These are phyloP conservation scores for Conringia planisiliqua DNA, from an alignment of 345 rosid species.

Conservation along the genomic window DNA sequence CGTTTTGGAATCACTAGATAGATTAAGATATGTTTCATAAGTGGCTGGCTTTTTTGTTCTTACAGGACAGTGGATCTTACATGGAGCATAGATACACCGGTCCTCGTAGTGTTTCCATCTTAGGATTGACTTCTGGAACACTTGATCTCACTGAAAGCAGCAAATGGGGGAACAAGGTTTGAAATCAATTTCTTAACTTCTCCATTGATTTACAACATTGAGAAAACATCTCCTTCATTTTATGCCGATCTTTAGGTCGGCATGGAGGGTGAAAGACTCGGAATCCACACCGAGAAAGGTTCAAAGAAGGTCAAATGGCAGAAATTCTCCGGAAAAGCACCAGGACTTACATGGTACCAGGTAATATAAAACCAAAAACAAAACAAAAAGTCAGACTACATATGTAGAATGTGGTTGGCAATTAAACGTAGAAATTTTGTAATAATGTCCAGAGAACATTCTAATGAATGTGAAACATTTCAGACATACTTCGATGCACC, in stretches of 20 bases:
- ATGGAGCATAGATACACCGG: slow-evolving; percentile 90
- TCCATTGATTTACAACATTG: background rate
- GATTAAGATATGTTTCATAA: background rate
- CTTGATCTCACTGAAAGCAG: slow-evolving; percentile 57
- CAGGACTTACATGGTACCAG: slow-evolving; percentile 83
- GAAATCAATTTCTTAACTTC: background rate
- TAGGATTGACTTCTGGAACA: slow-evolving; percentile 81
- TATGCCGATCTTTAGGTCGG: slow-evolving; percentile 49
- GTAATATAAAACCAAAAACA: slow-evolving; percentile 30
- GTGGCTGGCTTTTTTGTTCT: background rate
- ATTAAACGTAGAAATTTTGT: background rate
- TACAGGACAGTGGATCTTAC: slow-evolving; percentile 90
- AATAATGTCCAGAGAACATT: background rate
- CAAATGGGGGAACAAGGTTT: slow-evolving; percentile 83
- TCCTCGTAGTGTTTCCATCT: slow-evolving; percentile 63
- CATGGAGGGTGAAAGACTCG: slow-evolving; percentile 61
- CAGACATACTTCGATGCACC: slow-evolving; percentile 73
- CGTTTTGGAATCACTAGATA: background rate
- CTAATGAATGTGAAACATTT: slow-evolving; percentile 12
- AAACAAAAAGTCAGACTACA: background rate
- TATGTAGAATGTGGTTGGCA: background rate
- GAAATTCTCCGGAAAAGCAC: slow-evolving; percentile 29
- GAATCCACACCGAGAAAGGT: slow-evolving; percentile 48
- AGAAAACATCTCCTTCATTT: slow-evolving; percentile 1
- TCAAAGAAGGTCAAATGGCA: slow-evolving; percentile 51